Percentiles rank a stretch among this genome's conserved stretches.
phyloP scores from a whole-genome alignment of 345 rosid genomes.

The Kandelia obovata region DNA sequence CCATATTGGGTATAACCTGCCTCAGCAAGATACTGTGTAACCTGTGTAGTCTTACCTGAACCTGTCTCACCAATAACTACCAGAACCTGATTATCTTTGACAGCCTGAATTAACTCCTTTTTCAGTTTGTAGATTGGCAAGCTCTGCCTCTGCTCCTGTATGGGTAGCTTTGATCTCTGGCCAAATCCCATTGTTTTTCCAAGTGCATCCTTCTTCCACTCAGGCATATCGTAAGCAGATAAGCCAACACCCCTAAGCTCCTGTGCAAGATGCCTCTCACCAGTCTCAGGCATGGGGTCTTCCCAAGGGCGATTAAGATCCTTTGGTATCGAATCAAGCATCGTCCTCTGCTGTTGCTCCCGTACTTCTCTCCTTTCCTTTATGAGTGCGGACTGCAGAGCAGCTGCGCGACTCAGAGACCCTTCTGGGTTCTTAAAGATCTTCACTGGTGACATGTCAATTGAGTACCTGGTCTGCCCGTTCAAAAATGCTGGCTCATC shows the following conservation, averaged over 20 bases:
- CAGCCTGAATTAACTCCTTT: constrained; percentile 84
- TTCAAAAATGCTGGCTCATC: constrained; percentile 86
- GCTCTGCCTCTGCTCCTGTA: constrained; percentile 92
- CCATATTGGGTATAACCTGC: constrained; percentile 80
- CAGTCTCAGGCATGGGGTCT: constrained; percentile 90
- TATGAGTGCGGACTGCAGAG: constrained; percentile 84
- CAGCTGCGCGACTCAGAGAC: constrained; percentile 90
- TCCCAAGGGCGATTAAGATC: constrained; percentile 99
- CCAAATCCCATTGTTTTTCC: constrained; percentile 80
- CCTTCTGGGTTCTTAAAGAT: constrained; percentile 94
- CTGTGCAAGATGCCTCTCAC: constrained; percentile 92
- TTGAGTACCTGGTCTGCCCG: constrained; percentile 72
- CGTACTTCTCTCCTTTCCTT: constrained; percentile 82
- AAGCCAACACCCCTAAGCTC: constrained; percentile 89
- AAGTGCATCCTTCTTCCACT: constrained; percentile 94
- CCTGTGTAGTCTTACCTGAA: constrained; percentile 84
- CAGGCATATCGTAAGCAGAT: constrained; percentile 88
- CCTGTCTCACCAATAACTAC: constrained; percentile 91
- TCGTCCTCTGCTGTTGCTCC: constrained; percentile 85
- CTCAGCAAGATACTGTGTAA: constrained; percentile 77
- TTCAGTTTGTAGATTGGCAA: constrained; percentile 89
- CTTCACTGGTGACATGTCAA: constrained; percentile 88
- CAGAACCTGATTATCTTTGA: constrained; percentile 79
- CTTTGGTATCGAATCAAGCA: constrained; percentile 93
- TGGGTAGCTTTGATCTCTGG: constrained; percentile 79